These are phyloP conservation scores for Ophiostoma quercus DNA, from an alignment of 2,329 filamentous ascomycete genomes.

Conservation along the genomic window DNA sequence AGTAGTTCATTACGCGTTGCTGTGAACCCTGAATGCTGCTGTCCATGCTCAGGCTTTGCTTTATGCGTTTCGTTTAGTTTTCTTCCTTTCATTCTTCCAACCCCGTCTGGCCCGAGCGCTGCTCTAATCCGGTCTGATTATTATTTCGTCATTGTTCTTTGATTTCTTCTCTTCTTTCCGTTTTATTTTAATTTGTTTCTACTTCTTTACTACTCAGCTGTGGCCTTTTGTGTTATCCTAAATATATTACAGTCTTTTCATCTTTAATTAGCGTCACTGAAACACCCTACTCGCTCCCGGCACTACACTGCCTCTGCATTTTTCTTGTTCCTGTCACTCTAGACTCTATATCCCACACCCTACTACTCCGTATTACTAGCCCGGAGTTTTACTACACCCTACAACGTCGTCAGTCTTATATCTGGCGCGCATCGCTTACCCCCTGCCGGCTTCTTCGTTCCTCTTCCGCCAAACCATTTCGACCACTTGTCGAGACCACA, in stretches of 20 bases:
- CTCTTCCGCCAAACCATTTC: neutral
- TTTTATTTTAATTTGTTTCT: neutral
- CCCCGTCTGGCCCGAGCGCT: neutral
- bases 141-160: neutral
- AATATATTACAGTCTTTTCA: neutral
- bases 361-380: neutral
- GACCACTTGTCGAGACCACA: neutral
- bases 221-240: neutral
- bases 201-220: neutral
- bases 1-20: neutral
- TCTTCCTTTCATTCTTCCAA: neutral
- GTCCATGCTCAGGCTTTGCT: neutral
- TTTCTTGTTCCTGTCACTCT: neutral
- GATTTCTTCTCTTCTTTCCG: neutral
- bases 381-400: neutral
- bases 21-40: neutral
- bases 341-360: neutral
- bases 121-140: neutral
- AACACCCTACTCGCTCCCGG: slow-evolving; percentile 10
- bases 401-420: neutral
- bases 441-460: slow-evolving; percentile 5
- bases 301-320: slow-evolving; percentile 1
- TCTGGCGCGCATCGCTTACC: neutral
- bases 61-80: neutral
- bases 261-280: slow-evolving; percentile 8